Evolutionary conservation across 2,329 filamentous ascomycete species (phyloP), one percentile per base, ranked within the genome.

Genomic region (Fragosphaeria purpurea): DNA sequence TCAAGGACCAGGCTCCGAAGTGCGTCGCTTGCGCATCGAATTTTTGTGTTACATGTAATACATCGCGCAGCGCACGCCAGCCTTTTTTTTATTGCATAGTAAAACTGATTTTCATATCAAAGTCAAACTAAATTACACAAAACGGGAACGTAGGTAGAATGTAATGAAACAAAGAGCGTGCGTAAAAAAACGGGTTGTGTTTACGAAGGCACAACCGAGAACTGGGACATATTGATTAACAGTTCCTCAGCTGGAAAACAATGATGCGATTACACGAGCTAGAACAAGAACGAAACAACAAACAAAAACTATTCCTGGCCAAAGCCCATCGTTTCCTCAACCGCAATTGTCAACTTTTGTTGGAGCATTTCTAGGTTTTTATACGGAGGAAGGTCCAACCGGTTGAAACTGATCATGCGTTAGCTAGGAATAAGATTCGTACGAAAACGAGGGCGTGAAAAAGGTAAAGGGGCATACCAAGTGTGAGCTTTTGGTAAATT

Each of bases 291-390:
- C 12, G 22, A 32, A 41, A 46, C 7, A 34, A 1, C 34, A 10
- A 40, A 8, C 13, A 33, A 32, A n/a, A 50, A 51, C 30, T 88
- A 98, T 73, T 98, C 93, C 73, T 98, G 93, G 58, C 93, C 93
- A 66, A 98, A 98, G 55, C 93, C 93, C 75, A 98, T 90, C 0
- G 93, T 98, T 73, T 98, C 93, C 71, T 98, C 93, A 50, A 98
- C 93, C 32, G 93, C 93, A 69, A 95, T 95, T 6, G 90, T 93
- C 60, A 98, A 75, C 71, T 98, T 98, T 63, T 83, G 75, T 65
- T 91, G 85, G 58, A 98, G 75, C 60, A 80, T 80, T 56, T 97
- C 91, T 61, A 90, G 77, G 30, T 76, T 81, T 74, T 96, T 97
- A 66, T 98, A 98, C 33, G 88, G 83, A 41, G 93, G 93, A 46